Conservation (phyloP, 2,329 filamentous ascomycete genomes). For the Clonostachys rosea region DNA sequence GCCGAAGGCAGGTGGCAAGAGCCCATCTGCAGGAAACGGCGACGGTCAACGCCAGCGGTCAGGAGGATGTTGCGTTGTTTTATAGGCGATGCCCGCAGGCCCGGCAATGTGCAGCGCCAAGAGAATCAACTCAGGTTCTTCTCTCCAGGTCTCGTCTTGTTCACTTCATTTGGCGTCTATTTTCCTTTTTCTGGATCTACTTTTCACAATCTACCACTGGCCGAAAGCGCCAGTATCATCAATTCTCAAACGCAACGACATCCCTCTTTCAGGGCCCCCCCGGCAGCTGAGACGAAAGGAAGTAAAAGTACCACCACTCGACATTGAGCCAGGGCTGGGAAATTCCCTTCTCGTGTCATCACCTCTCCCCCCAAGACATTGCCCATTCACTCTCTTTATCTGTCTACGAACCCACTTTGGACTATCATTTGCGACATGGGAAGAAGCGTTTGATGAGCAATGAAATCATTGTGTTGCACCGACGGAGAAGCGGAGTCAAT, state of each 20-base stretch:
- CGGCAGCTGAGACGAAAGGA: too few species aligned
- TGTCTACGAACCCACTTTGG: slow-evolving; percentile 3
- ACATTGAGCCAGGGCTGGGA: not conserved
- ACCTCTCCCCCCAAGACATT: not conserved
- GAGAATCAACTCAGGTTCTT: too few species aligned
- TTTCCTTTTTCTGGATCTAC: too few species aligned
- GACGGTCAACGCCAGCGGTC: slow-evolving; percentile 33
- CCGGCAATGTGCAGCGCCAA: too few species aligned
- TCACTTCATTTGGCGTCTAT: too few species aligned
- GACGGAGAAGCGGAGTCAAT: slow-evolving; percentile 1
- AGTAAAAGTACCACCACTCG: not conserved
- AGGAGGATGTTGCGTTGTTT: slow-evolving; percentile 45
- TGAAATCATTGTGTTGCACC: not conserved
- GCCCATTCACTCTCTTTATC: not conserved
- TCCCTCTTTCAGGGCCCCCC: too few species aligned
- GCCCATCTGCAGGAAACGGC: slow-evolving; percentile 30
- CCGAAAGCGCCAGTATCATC: too few species aligned
- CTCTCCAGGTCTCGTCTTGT: too few species aligned
- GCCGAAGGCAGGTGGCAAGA: slow-evolving; percentile 60
- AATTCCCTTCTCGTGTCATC: not conserved
- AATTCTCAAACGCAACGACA: too few species aligned
- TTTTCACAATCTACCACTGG: too few species aligned
- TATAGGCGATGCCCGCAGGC: slow-evolving; percentile 24
- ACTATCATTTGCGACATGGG: slow-evolving; percentile 4
- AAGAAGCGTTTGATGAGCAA: not conserved